Evolutionary conservation across 2,329 filamentous ascomycete genomes (phyloP).

Genomic region (Chaetoscypha palmicola): DNA sequence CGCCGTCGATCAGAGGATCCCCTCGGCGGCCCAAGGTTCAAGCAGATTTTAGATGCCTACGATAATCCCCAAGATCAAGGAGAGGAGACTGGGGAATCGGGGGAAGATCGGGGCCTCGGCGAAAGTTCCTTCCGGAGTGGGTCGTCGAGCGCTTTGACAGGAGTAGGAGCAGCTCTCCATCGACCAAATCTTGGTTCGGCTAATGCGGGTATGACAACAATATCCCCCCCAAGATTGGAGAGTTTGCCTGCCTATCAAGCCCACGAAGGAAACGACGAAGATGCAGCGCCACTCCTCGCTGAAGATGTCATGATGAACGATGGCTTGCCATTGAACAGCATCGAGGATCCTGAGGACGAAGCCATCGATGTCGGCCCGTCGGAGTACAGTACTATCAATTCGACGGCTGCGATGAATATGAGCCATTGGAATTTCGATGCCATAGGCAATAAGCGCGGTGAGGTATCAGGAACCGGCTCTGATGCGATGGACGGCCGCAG

Average conservation of each 20-base stretch:
- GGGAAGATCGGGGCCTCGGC: slow-evolving; percentile 84
- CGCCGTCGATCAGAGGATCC: slow-evolving; percentile 70
- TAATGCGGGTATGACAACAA: slow-evolving; percentile 26
- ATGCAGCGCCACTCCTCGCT: slow-evolving; percentile 13
- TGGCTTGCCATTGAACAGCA: slow-evolving; percentile 23
- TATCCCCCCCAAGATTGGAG: slow-evolving; percentile 25
- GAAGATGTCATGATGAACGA: slow-evolving; percentile 17
- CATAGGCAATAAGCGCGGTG: slow-evolving; percentile 13
- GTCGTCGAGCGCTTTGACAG: slow-evolving; percentile 81
- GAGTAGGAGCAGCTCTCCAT: slow-evolving; percentile 69
- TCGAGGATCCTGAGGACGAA: slow-evolving; percentile 24
- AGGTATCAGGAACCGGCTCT: slow-evolving; percentile 24
- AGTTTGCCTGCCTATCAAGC: slow-evolving; percentile 22
- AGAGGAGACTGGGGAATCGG: slow-evolving; percentile 47
- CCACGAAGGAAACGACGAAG: slow-evolving; percentile 20
- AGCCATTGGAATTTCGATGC: slow-evolving; percentile 17
- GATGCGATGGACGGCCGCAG: slow-evolving; percentile 21
- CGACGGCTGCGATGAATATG: background rate
- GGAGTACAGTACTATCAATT: slow-evolving; percentile 10
- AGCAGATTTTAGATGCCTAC: slow-evolving; percentile 60
- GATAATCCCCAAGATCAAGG: slow-evolving; percentile 44
- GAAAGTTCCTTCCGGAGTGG: slow-evolving; percentile 77
- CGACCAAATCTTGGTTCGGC: slow-evolving; percentile 51
- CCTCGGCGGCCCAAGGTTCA: slow-evolving; percentile 72
- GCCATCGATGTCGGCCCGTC: slow-evolving; percentile 20